A percentile compares a stretch with the other conserved stretches of the same genome.
These are phyloP conservation scores for Chrysosporium queenslandicum DNA, from an alignment of 2,329 filamentous ascomycete genomes.

Conservation along the genomic window DNA sequence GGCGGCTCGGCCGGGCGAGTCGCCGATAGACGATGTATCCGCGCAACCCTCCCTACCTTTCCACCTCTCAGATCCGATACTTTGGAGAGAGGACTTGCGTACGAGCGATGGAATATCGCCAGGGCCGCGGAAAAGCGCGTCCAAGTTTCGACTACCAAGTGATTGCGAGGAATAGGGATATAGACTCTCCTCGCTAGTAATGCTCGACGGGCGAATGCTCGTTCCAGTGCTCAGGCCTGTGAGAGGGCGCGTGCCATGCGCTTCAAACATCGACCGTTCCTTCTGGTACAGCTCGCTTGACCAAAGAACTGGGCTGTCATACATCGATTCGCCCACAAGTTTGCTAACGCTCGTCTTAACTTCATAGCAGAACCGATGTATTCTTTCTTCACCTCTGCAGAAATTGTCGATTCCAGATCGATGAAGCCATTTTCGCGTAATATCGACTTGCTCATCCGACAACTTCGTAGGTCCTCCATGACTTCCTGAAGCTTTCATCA, in stretches of 20 bases:
- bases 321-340: constrained; percentile 71
- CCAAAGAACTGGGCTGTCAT: constrained; percentile 82
- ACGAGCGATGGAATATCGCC: constrained; percentile 30
- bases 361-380: constrained; percentile 87
- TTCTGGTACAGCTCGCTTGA: constrained; percentile 78
- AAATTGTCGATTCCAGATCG: constrained; percentile 81
- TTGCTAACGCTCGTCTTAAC: constrained; percentile 77
- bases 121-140: constrained; percentile 25
- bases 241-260: constrained; percentile 31
- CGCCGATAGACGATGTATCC: constrained; percentile 50
- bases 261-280: constrained; percentile 45
- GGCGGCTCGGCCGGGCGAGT: constrained; percentile 56
- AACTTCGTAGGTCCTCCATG: constrained; percentile 91
- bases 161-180: constrained; percentile 23
- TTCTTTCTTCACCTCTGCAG: constrained; percentile 85
- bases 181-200: constrained; percentile 36
- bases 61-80: constrained; percentile 59
- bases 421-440: constrained; percentile 72
- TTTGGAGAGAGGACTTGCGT: constrained; percentile 58
- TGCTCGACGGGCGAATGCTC: constrained; percentile 35
- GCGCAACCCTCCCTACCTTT: constrained; percentile 48
- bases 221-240: constrained; percentile 37
- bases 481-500: constrained; percentile 70
- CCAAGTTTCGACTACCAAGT: constrained; percentile 25
- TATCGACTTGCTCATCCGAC: constrained; percentile 86